Evolutionary conservation across 108 stramenopile species (phyloP), one percentile per base, ranked within the genome.

Genomic region (Aurantiochytrium sp.): DNA sequence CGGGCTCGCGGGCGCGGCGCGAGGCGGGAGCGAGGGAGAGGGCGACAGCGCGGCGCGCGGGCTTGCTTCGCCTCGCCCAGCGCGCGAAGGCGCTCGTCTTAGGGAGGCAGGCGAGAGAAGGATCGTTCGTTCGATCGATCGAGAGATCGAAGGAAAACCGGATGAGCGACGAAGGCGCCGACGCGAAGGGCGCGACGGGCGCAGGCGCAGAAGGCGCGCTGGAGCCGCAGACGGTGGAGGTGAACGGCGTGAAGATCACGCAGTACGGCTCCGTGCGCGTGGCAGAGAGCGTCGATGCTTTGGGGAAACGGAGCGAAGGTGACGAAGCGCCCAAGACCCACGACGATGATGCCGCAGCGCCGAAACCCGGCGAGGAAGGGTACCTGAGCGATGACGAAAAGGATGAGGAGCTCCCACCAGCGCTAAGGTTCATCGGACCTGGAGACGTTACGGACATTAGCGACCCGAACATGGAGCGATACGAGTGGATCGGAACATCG

Each of bases 401-500:
- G 59, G 89, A 89, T 55, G 89, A 71, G 4, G 89, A 76, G 21
- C 72, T 64, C 29, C 60, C 60, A 8, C 89, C 89, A 5, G 89
- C 89, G 47, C 60, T 64, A 10, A 42, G 89, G 10, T 53, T 89
- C 43, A 71, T 89, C 35, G 29, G n/a, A 16, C 89, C 89, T 4
- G 89, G 60, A 35, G 89, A 89, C 29, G 89, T 89, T 5, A 49
- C 29, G 89, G 89, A 89, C 49, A 29, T 90, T 4, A 87, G 87
- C n/a, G 83, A 51, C 47, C 69, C 71, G 88, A 88, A 10, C 44
- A 47, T 83, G 76, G 51, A 47, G 49, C 76, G 51, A 18, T 23
- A 91, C 5, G 87, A 92, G 59, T 51, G 88, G 29, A 60, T 92
- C 29, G 92, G 92, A 21, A 92, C 92, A 4, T 28, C 16, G 42